phyloP scores from a whole-genome alignment of 192 early-diverging fungal genomes.

The Cladochytrium replicatum region DNA sequence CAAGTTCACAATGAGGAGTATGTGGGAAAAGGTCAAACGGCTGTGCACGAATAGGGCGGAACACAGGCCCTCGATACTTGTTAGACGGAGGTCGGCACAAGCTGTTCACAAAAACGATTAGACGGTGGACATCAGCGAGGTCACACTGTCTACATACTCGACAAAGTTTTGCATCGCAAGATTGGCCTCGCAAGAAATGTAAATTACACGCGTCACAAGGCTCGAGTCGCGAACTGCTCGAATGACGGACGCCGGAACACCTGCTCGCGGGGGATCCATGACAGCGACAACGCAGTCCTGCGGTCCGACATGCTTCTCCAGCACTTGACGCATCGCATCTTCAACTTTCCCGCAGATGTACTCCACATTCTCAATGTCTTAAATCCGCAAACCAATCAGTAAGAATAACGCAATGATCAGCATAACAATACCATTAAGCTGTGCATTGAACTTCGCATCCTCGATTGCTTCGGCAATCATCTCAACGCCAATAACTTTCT shows the following conservation, averaged over 20 bases:
- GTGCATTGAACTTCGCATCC: conserved; percentile 63
- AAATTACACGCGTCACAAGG: conserved; percentile 50
- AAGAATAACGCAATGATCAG: background rate
- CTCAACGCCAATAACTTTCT: conserved; percentile 65
- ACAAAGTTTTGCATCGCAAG: conserved; percentile 50
- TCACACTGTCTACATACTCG: conserved; percentile 24
- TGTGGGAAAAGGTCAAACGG: conserved; percentile 73
- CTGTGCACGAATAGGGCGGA: conserved; percentile 45
- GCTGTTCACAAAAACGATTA: conserved; percentile 25
- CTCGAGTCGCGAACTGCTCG: conserved; percentile 44
- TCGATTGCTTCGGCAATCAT: conserved; percentile 54
- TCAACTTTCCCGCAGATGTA: conserved; percentile 58
- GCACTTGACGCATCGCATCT: conserved; percentile 30
- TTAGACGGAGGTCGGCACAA: conserved; percentile 60
- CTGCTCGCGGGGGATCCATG: conserved; percentile 63
- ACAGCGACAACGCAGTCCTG: conserved; percentile 57
- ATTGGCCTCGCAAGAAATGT: conserved; percentile 58
- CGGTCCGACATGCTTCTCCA: conserved; percentile 20
- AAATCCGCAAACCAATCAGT: background rate
- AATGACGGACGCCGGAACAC: conserved; percentile 53
- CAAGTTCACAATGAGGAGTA: conserved; percentile 53
- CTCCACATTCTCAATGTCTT: conserved; percentile 40
- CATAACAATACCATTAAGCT: conserved; percentile 28
- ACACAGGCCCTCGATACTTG: conserved; percentile 45
- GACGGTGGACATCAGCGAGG: conserved; percentile 1